A percentile compares a stretch with the other conserved stretches of the same genome.
Conservation (phyloP, 768 basidiomycete species). For the Tylopilus rubrobrunneus region DNA sequence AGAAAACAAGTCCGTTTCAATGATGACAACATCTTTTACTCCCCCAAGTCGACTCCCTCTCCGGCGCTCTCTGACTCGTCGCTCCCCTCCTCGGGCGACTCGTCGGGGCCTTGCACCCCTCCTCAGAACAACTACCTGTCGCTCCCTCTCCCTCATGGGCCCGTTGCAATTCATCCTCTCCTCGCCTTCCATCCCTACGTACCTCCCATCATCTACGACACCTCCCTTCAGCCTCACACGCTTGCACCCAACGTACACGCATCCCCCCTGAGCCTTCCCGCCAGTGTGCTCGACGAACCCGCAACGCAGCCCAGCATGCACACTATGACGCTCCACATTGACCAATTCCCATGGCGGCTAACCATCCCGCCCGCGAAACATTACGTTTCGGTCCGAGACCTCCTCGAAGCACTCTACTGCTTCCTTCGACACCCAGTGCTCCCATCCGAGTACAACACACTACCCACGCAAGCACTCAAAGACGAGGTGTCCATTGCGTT, state of each 20-base stretch:
- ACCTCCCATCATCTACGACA: slow-evolving; percentile 21
- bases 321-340: slow-evolving; percentile 28
- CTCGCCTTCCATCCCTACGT: slow-evolving; percentile 28
- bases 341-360: slow-evolving; percentile 33
- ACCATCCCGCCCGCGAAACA: slow-evolving; percentile 27
- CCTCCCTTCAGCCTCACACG: slow-evolving; percentile 15
- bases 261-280: slow-evolving; percentile 23
- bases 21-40: slow-evolving; percentile 32
- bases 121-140: slow-evolving; percentile 21
- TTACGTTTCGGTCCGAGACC: slow-evolving; percentile 43
- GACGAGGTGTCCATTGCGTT: slow-evolving; percentile 42
- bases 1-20: slow-evolving; percentile 31
- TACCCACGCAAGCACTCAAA: slow-evolving; percentile 32
- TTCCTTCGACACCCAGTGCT: slow-evolving; percentile 40
- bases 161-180: slow-evolving; percentile 28
- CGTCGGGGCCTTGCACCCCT: slow-evolving; percentile 27
- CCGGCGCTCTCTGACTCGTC: slow-evolving; percentile 28
- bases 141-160: slow-evolving; percentile 25
- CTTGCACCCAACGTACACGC: slow-evolving; percentile 24
- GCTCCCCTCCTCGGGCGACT: slow-evolving; percentile 28
- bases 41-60: slow-evolving; percentile 24
- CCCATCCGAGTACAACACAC: slow-evolving; percentile 36
- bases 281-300: slow-evolving; percentile 22
- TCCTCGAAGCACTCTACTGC: slow-evolving; percentile 44
- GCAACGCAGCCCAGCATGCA: slow-evolving; percentile 31